phyloP scores from a whole-genome alignment of 179 eudicot genomes.

The Vitellaria paradoxa region DNA sequence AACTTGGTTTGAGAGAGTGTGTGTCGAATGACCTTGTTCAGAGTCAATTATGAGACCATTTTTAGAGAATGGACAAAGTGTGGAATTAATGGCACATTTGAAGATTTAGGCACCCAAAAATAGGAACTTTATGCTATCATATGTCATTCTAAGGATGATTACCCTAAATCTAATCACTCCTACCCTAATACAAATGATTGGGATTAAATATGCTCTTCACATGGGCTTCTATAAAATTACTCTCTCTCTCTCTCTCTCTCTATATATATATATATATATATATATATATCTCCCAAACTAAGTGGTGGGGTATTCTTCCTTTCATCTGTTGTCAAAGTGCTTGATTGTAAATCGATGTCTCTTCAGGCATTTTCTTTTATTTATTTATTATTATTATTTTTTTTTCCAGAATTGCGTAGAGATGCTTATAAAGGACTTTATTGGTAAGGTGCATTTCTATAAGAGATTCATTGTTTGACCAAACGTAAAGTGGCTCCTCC shows the following conservation, averaged over 20 bases:
- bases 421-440: background rate
- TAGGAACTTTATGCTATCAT: background rate
- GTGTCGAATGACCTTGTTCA: background rate
- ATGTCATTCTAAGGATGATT: conserved; percentile 12
- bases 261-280: background rate
- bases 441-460: background rate
- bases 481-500: background rate
- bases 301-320: conserved; percentile 6
- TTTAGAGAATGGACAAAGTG: background rate
- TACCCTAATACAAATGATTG: conserved; percentile 12
- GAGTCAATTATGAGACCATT: background rate
- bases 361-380: conserved; percentile 1
- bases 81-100: background rate
- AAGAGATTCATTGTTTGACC: background rate
- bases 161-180: background rate
- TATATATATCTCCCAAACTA: background rate
- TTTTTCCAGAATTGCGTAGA: background rate
- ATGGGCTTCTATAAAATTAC: conserved; percentile 4
- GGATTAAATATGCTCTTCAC: conserved; percentile 6
- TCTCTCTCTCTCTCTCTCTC: background rate
- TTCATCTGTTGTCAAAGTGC: background rate
- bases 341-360: conserved; percentile 11
- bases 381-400: too few species aligned
- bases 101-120: too few species aligned
- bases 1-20: background rate